These are phyloP conservation scores for Coemansia sp. DNA, from an alignment of 192 early-diverging fungal species.

Conservation along the genomic window DNA sequence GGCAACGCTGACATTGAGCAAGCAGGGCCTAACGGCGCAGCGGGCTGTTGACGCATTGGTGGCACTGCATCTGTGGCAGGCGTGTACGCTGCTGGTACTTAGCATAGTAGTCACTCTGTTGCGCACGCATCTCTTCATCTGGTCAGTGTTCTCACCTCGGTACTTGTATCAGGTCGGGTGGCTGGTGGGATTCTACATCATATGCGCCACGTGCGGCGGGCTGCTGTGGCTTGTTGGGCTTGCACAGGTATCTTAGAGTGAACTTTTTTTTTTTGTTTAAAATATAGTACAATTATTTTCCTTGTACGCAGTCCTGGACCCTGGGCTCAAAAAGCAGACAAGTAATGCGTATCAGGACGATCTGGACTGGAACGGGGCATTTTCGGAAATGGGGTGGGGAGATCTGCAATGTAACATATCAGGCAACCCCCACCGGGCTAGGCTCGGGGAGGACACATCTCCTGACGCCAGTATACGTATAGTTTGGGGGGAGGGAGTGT, in stretches of 20 bases:
- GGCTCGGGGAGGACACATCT: neutral
- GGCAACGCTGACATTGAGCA: constrained; percentile 16
- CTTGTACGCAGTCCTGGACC: neutral
- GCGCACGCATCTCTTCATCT: constrained; percentile 76
- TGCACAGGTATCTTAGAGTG: neutral
- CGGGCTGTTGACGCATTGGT: constrained; percentile 15
- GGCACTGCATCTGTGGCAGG: constrained; percentile 47
- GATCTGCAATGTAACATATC: neutral
- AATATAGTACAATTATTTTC: neutral
- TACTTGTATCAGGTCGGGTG: constrained; percentile 77
- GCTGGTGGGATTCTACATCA: constrained; percentile 53
- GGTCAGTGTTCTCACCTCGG: constrained; percentile 84
- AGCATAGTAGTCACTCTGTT: constrained; percentile 66
- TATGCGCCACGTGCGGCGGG: constrained; percentile 26
- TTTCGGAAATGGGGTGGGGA: neutral
- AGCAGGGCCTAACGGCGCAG: neutral
- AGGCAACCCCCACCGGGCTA: neutral
- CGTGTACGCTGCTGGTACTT: constrained; percentile 57
- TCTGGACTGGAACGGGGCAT: neutral
- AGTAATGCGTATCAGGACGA: neutral
- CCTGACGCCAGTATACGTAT: neutral
- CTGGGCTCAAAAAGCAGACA: neutral
- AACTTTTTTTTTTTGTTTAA: too few species aligned
- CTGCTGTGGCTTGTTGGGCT: constrained; percentile 25
- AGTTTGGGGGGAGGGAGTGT: neutral